Evolutionary conservation across 305 asterid species (phyloP).

Genomic region (Fraxinus platypoda): DNA sequence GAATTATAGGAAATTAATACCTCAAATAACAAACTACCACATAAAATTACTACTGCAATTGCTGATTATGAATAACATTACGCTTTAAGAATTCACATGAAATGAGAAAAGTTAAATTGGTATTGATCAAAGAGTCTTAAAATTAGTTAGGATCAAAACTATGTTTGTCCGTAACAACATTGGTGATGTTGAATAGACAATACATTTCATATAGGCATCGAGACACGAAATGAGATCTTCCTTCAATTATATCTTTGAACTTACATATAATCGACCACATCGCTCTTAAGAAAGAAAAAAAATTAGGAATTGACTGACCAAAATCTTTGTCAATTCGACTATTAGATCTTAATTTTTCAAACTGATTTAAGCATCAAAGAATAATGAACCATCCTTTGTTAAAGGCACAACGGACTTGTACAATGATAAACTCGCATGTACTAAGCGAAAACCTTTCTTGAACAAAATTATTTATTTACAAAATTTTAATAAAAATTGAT

Average conservation of each 20-base stretch:
- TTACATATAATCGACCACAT: neutral
- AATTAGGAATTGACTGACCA: no score
- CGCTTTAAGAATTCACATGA: neutral
- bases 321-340: neutral
- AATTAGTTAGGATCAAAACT: neutral
- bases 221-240: neutral
- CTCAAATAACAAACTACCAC: no score
- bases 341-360: neutral
- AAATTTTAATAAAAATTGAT: neutral
- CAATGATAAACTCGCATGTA: neutral
- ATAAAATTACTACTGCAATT: no score
- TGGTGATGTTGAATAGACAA: neutral
- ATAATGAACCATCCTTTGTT: no score
- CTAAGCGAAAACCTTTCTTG: neutral
- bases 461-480: neutral
- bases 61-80: no score
- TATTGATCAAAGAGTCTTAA: neutral
- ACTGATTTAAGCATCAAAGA: no score
- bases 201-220: neutral
- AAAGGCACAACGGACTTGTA: no score
- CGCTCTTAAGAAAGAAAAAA: neutral
- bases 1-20: no score
- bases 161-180: neutral
- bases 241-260: neutral
- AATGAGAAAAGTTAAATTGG: neutral